Evolutionary conservation across 2,329 filamentous ascomycete species (phyloP), one percentile per base, ranked within the genome.

Genomic region (Trichophyton rubrum): DNA sequence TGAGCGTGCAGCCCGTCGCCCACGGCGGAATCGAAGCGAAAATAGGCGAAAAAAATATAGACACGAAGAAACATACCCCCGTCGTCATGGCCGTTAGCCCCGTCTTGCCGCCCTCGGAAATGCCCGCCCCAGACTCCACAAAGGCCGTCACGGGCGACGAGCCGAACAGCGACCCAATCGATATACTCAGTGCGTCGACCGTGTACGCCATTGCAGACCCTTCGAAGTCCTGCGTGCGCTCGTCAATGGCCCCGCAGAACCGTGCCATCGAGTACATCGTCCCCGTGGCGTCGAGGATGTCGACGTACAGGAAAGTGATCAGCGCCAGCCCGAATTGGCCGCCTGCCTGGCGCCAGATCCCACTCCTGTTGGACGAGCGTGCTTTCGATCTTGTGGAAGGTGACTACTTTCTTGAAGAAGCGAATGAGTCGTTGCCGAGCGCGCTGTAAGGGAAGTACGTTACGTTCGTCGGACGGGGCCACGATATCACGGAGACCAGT

Each of bases 191-290:
- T 0, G 90, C 89, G 67, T 95, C 90, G 24, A 93, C 86, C 73
- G 88, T 86, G 73, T 95, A 95, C 1, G 90, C 90, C 20, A 90
- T 77, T 1, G 89, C 86, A 15, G 87, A 91, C 61, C 89, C 88
- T 72, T 95, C 89, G 64, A 95, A 95, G 70, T 95, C 90, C 69
- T 90, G 86, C 0, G 89, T 93, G 58, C 84, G 81, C 66, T 89
- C 86, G 66, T 95, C 88, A 69, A 95, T 86, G 60, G 88, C 83
- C 51, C 88, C 84, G 65, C 86, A 86, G 72, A 92, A 93, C 33
- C 86, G 85, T 17, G 90, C 90, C 89, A 95, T 95, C 20, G 88
- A 88, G 75, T 95, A 95, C 62, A 95, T 77, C 0, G 89, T 95
- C 67, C 89, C 90, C 0, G 90, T 95, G 65, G 84, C 86, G 72